Base-by-base conservation (phyloP, 768 basidiomycete species). In the Naganishia onofrii region DNA sequence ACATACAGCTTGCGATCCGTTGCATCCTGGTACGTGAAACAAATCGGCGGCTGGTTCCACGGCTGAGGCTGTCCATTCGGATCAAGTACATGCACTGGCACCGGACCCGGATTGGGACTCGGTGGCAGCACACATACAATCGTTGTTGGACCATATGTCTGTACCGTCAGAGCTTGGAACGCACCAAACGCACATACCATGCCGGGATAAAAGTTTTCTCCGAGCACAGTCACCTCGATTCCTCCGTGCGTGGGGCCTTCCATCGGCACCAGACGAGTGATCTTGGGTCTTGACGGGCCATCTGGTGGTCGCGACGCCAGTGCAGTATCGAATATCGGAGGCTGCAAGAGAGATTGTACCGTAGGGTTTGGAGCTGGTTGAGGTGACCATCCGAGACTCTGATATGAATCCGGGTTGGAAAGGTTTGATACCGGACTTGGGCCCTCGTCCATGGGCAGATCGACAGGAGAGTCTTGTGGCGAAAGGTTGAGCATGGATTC, bases 61-160 rank as follows among this genome's bases (percentile, higher is more conserved):
- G 36, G 66, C 46, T 17, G 68, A 15, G 90, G 90, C 74, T 90
- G 87, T 23, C 65, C 64, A 21, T 55, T 23, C n/a, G 64, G n/a
- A 46, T 65, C 70, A 28, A 66, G 28, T 74, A 98, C 90, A 85
- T 89, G 90, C 2, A 99, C 96, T 3, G 88, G 85, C 34, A 99
- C 96, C 26, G 90, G 86, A 12, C 96, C 96, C 19, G 93, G 86
- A 55, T 85, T 82, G 0, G 89, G 83, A 58, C 89, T 85, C 0
- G 96, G 92, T 12, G 95, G 96, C 51, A 98, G 80, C 54, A 93
- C 82, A 79, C 95, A 97, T 19, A 97, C 91, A 10, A 97, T 85
- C 15, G 93, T 92, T 75, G 91, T 95, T 67, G 92, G 90, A 77
- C 91, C 91, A 91, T 92, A 97, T 48, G 90, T 84, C 74, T 91